These are phyloP conservation scores for Colletotrichum spaethianum DNA, from an alignment of 2,329 filamentous ascomycete species.

Conservation along the genomic window DNA sequence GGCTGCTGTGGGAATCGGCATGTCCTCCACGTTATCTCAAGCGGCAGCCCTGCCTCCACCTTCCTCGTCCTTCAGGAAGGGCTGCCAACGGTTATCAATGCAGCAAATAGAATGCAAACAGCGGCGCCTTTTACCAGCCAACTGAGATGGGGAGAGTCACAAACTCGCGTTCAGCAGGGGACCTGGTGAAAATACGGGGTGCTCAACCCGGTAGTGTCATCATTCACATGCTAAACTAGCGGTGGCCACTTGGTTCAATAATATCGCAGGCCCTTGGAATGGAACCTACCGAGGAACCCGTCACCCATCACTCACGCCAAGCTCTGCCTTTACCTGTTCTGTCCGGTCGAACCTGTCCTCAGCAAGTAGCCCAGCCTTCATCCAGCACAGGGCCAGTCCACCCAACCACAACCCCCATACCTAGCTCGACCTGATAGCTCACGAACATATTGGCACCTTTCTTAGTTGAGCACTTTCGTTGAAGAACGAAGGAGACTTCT, in stretches of 20 bases:
- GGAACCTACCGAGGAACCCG: slow-evolving; percentile 36
- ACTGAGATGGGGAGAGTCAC: slow-evolving; percentile 30
- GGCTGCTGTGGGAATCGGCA: neutral
- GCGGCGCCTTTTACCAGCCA: slow-evolving; percentile 29
- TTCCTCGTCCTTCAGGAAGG: slow-evolving; percentile 4
- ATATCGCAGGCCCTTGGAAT: slow-evolving; percentile 19
- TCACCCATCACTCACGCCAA: slow-evolving; percentile 8
- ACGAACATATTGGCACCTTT: slow-evolving; percentile 10
- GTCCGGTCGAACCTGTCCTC: slow-evolving; percentile 23
- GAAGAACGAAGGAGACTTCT: slow-evolving; percentile 21
- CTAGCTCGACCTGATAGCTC: slow-evolving; percentile 22
- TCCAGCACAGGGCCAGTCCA: slow-evolving; percentile 12
- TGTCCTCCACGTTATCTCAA: slow-evolving; percentile 15
- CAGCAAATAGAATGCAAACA: slow-evolving; percentile 24
- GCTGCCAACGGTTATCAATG: slow-evolving; percentile 9
- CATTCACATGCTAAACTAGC: slow-evolving; percentile 39
- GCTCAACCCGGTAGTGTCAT: slow-evolving; percentile 22
- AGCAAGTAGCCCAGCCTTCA: slow-evolving; percentile 5
- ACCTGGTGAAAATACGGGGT: slow-evolving; percentile 4
- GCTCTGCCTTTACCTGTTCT: slow-evolving; percentile 17
- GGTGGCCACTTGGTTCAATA: slow-evolving; percentile 22
- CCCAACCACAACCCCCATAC: slow-evolving; percentile 13
- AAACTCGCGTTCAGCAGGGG: slow-evolving; percentile 21
- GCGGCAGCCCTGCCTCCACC: neutral
- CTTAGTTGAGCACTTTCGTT: neutral